Conservation (phyloP, 2,329 filamentous ascomycete species). For the Coleophoma cylindrospora region DNA sequence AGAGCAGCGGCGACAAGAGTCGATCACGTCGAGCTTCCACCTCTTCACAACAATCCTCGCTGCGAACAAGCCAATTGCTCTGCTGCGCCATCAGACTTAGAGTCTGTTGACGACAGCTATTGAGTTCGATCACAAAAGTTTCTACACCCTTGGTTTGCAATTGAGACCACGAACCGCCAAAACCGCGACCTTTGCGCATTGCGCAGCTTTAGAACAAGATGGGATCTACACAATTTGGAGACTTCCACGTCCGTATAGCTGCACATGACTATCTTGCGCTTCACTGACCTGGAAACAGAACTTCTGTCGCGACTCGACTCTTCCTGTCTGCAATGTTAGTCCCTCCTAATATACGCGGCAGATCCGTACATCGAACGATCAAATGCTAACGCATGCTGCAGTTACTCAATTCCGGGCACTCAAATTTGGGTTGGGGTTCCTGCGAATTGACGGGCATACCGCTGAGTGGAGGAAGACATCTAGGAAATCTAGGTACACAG, state of each 20-base stretch:
- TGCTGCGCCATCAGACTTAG: neutral
- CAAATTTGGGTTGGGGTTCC: conserved; percentile 39
- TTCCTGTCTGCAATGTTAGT: conserved; percentile 81
- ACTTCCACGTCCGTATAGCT: conserved; percentile 41
- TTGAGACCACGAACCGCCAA: no score
- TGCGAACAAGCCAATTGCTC: neutral
- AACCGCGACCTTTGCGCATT: no score
- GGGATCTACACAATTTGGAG: conserved; percentile 51
- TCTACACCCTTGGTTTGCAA: neutral
- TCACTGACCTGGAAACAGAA: conserved; percentile 41
- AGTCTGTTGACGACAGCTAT: neutral
- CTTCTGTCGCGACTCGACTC: conserved; percentile 79
- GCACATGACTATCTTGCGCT: neutral
- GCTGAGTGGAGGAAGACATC: conserved; percentile 56
- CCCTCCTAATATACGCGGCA: conserved; percentile 1
- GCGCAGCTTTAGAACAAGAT: conserved; percentile 24
- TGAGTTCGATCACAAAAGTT: neutral
- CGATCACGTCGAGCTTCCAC: no score
- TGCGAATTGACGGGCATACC: conserved; percentile 74
- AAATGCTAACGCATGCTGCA: conserved; percentile 49
- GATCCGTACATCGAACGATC: conserved; percentile 2
- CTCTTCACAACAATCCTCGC: neutral
- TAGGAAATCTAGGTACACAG: conserved; percentile 77
- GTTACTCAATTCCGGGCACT: conserved; percentile 16
- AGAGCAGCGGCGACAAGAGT: no score